Base-by-base conservation (phyloP, 345 rosid species). In the Eucalyptus pauciflora region DNA sequence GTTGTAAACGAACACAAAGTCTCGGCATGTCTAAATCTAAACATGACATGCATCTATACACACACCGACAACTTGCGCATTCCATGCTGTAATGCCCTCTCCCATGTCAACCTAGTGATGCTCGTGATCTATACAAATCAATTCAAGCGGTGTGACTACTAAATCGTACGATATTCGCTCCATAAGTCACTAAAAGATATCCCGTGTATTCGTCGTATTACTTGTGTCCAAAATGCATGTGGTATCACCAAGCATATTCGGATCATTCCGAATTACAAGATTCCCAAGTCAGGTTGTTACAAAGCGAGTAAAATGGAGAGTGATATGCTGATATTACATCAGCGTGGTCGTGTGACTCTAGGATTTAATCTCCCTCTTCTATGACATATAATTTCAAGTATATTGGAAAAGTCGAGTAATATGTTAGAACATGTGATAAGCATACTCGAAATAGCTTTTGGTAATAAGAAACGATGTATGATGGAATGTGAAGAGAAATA, bases 341-440 rank as follows among this genome's bases (percentile, higher is more conserved):
- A 3, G 0, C 8, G 2, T 37, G 14, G 1, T 45, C 8, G 2
- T 5, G 8, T 20, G 48, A 37, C 8, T 37, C 3, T 71, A 11
- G 25, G 22, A 71, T 20, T 76, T 37, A 24, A 41, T 76, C 83
- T 76, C 46, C 5, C 46, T 37, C 48, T 18, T 71, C 7, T 27
- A 6, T 13, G 46, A 14, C 46, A 10, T 37, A 18, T 37, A 3
- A 76, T 20, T 76, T 18, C 46, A 76, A 18, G 83, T 20, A 76
- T 2, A 37, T 18, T 37, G 83, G 27, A 5, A 41, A 18, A 33
- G 14, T 41, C 15, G 4, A 76, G 27, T 9, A 18, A 7, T 5
- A 37, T 20, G 45, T 33, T 7, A 31, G 20, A 31, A 69, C 13
- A 33, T 18, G 5, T 2, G 1, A 71, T 71, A 37, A 71, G 46